Evolutionary conservation across 345 rosid species (phyloP), one percentile per base, ranked within the genome.

Genomic region (Citrus medica): DNA sequence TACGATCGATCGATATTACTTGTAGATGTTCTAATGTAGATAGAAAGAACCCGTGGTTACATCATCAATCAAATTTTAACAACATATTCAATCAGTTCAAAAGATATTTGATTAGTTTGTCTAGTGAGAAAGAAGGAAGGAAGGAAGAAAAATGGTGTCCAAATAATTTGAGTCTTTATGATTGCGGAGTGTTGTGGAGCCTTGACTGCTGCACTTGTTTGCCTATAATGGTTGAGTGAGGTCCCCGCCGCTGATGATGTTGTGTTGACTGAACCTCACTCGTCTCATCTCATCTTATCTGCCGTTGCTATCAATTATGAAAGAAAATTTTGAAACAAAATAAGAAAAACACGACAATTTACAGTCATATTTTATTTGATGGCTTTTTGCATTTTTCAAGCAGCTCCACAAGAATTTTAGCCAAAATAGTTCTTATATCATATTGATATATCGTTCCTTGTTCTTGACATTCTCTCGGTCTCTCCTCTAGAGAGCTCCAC

Each of bases 141-240:
- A 9, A 40, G 4, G 46, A 30, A 32, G 35, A 19, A 66, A 35
- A 24, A 59, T 7, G 24, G 62, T n/a, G 27, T 22, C 0, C 27
- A 22, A 22, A 59, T 59, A 59, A 59, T 59, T 59, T 59, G 62
- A 59, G 62, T 59, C n/a, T 58, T 33, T n/a, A 58, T 73, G 38
- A 73, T 73, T 59, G 65, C 17, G 14, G 17, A 13, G 65, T 3
- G 22, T 19, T 12, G 68, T 74, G 68, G 77, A 74, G 77, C 77
- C 77, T 17, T 4, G 46, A 12, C 9, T 38, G 9, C 58, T 17
- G 59, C 58, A 27, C 17, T 67, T 38, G 77, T 35, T 73, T 58
- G 76, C 37, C 48, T 60, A 9, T 16, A 14, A 60, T 25, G 35
- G 6, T 9, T 35, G 56, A 60, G 46, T 12, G 70, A 75, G 78